Evolutionary conservation across 2,329 filamentous ascomycete genomes (phyloP), one percentile per base, ranked within the genome.

Genomic region (Colletotrichum camelliae): DNA sequence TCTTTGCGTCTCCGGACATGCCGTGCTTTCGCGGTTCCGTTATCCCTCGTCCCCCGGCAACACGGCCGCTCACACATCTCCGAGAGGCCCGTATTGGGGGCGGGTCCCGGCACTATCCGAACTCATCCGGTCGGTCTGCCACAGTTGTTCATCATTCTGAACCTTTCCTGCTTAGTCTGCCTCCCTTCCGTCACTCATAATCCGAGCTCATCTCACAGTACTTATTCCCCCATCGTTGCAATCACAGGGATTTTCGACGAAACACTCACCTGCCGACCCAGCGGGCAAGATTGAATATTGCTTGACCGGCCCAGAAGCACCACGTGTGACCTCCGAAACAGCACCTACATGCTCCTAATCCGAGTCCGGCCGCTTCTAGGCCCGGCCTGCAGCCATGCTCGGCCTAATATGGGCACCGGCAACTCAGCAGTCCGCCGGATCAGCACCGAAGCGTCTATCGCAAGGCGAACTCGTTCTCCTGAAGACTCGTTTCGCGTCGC

Each of bases 401-500:
- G 55, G 62, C 55, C 16, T n/a, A n/a, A 35, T 39, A 55, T 35
- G 55, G 69, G 55, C 55, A 35, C 69, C 43, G 43, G 62, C 62
- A 13, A 16, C 33, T 37, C 62, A 9, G 39, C 21, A 9, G 37
- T 67, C 15, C 62, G 69, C 27, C 55, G 27, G 31, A 64, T 62
- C 33, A 64, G 55, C 43, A 73, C 69, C 21, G 52, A 10, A 12
- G 29, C 35, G 12, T 35, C 60, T 9, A 48, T 31, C 5, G n/a
- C 58, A n/a, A 76, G 74, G 24, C 67, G 58, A 71, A 76, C 67
- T 70, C 80, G 55, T 39, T 73, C 13, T 67, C 70, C 27, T 13
- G 39, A 77, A 13, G 52, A 68, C 64, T 91, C 92, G 4, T 92
- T 96, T 80, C 94, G 95, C 65, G 89, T 98, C 84, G 97, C 96